Conservation (phyloP, 495 filamentous ascomycete genomes). For the Xylaria grammica region DNA sequence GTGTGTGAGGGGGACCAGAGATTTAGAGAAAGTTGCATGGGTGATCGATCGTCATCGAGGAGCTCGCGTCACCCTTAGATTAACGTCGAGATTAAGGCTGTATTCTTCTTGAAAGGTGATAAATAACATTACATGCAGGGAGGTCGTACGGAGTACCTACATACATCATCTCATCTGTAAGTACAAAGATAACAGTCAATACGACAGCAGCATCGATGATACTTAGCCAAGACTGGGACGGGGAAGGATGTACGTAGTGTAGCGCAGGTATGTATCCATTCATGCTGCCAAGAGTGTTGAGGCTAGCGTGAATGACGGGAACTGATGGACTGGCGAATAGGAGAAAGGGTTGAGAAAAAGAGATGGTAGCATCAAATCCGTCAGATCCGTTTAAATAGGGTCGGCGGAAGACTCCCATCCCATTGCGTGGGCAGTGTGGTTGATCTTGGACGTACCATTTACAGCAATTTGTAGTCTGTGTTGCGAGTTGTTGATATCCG, state of each 20-base stretch:
- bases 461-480: neutral
- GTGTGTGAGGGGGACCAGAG: too few relatives aligned
- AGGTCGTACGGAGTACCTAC: too few relatives aligned
- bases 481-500: constrained; percentile 1
- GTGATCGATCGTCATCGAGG: neutral
- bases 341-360: neutral
- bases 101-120: neutral
- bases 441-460: neutral
- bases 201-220: constrained; percentile 4
- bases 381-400: constrained; percentile 4
- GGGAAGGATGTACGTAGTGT: neutral
- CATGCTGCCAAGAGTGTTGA: constrained; percentile 19
- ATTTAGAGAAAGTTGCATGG: too few relatives aligned
- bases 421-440: constrained; percentile 6
- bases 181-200: constrained; percentile 12
- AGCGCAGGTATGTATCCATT: neutral
- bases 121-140: too few relatives aligned
- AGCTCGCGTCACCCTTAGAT: neutral
- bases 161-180: too few relatives aligned
- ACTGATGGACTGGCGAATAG: constrained; percentile 8
- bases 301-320: neutral
- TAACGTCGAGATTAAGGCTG: neutral
- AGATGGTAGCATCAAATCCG: neutral
- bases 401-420: constrained; percentile 1
- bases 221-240: neutral